These are phyloP conservation scores for Podospora pseudopauciseta DNA, from an alignment of 495 filamentous ascomycete species.

Conservation along the genomic window DNA sequence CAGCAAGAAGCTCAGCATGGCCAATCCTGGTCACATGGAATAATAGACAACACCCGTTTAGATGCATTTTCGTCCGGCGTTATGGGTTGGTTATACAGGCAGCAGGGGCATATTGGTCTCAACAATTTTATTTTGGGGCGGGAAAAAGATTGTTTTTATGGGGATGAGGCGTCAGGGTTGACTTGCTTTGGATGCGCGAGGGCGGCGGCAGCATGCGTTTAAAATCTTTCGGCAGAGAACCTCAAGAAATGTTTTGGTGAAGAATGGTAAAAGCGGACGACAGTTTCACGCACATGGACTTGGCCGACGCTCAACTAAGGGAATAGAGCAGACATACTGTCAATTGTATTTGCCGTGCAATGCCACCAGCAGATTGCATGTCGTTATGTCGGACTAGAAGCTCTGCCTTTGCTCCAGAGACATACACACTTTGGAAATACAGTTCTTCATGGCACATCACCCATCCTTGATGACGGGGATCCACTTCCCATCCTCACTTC, in stretches of 20 bases:
- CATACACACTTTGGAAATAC: too few relatives aligned
- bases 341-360: too few relatives aligned
- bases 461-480: too few relatives aligned
- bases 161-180: slow-evolving; percentile 17
- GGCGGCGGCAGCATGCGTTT: not conserved
- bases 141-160: slow-evolving; percentile 1
- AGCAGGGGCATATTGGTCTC: not conserved
- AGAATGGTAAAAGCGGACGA: not conserved
- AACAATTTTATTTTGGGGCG: not conserved
- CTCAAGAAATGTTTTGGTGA: not conserved
- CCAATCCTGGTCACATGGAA: slow-evolving; percentile 9
- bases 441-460: too few relatives aligned
- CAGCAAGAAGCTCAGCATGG: slow-evolving; percentile 46
- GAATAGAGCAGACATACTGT: too few relatives aligned
- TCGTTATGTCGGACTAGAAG: too few relatives aligned
- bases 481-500: too few relatives aligned
- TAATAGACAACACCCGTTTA: not conserved
- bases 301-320: too few relatives aligned
- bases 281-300: too few relatives aligned
- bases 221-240: not conserved
- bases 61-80: slow-evolving; percentile 14
- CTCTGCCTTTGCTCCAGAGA: too few relatives aligned
- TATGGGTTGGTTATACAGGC: slow-evolving; percentile 6
- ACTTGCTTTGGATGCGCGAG: slow-evolving; percentile 7
- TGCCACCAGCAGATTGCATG: too few relatives aligned